Percentiles rank a stretch among this genome's conserved stretches.
Evolutionary conservation across 805 yeast genomes (phyloP).

Genomic region (Kregervanrija pseudodelftensis): DNA sequence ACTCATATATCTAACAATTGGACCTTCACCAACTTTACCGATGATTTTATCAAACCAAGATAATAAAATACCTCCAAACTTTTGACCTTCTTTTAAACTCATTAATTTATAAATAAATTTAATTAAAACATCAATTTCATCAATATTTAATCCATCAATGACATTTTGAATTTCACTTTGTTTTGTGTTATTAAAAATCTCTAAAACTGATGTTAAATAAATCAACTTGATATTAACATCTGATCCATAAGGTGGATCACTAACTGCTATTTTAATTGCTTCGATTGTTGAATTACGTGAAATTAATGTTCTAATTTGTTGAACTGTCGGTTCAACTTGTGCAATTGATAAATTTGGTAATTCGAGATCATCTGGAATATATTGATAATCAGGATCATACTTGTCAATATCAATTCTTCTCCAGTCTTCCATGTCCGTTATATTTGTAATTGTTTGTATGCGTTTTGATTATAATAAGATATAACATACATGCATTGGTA

Average conservation of each 20-base stretch:
- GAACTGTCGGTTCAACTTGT: constrained; percentile 48
- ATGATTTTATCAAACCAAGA: constrained; percentile 91
- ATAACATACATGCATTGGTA: too few species aligned
- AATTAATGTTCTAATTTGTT: constrained; percentile 53
- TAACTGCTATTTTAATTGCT: constrained; percentile 59
- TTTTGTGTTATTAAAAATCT: constrained; percentile 59
- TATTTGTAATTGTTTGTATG: too few species aligned
- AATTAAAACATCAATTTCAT: constrained; percentile 69
- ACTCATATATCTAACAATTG: constrained; percentile 76
- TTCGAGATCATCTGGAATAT: constrained; percentile 20
- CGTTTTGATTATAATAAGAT: too few species aligned
- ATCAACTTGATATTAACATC: constrained; percentile 47
- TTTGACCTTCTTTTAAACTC: constrained; percentile 70
- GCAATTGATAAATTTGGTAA: constrained; percentile 39
- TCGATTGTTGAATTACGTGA: constrained; percentile 66
- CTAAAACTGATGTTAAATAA: constrained; percentile 54
- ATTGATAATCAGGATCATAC: constrained; percentile 69
- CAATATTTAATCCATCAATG: constrained; percentile 49
- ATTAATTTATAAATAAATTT: constrained; percentile 85
- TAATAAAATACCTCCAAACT: constrained; percentile 77
- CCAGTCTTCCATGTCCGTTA: constrained; percentile 59
- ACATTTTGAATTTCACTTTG: constrained; percentile 59
- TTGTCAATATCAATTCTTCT: constrained; percentile 94
- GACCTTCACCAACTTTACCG: constrained; percentile 79
- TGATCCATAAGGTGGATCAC: constrained; percentile 79